Base-by-base conservation (phyloP, 2,329 filamentous ascomycete genomes). In the Alternaria triticina region DNA sequence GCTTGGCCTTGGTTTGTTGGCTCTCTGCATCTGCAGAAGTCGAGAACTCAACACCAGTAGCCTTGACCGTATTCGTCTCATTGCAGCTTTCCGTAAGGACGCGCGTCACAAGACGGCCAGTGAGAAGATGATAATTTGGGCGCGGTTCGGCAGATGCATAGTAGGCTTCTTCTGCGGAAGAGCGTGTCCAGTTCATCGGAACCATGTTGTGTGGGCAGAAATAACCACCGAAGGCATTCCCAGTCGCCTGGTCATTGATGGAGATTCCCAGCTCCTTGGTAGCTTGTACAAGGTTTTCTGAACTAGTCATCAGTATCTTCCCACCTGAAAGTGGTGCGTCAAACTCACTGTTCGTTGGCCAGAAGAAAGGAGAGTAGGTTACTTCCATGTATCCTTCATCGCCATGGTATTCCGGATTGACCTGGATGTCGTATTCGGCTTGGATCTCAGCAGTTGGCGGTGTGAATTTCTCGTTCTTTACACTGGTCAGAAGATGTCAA, bases 111-210 rank as follows among this genome's bases (percentile, higher is more conserved):
- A 69, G 64, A 6, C 70, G 62, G 7, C 62, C 64, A 28, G 68
- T 57, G 20, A 74, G 60, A 12, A 74, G 49, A 28, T 73, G 70
- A 13, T 67, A 69, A 50, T 75, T 75, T 6, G 58, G n/a, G 17
- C 73, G 61, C 12, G 44, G 20, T 23, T 33, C 60, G 17, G 67
- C 70, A 25, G 65, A 62, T 20, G 62, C 64, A 46, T 74, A 68
- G 51, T 73, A 74, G 3, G 69, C 70, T 52, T 72, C 70, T 13
- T 64, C 23, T 5, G 71, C 69, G 17, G 71, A 72, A 23, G 68
- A 70, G 3, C 73, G 70, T 15, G 62, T 65, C 13, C 62, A 54
- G 23, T 59, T 55, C 5, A 36, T 50, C 1, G 67, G 57, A 15
- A 73, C 65, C 30, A 67, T 51, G 15, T 72, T 69, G 54, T 73